Evolutionary conservation across 2,329 filamentous ascomycete genomes (phyloP).

Genomic region (Lasiodiplodia citricola): DNA sequence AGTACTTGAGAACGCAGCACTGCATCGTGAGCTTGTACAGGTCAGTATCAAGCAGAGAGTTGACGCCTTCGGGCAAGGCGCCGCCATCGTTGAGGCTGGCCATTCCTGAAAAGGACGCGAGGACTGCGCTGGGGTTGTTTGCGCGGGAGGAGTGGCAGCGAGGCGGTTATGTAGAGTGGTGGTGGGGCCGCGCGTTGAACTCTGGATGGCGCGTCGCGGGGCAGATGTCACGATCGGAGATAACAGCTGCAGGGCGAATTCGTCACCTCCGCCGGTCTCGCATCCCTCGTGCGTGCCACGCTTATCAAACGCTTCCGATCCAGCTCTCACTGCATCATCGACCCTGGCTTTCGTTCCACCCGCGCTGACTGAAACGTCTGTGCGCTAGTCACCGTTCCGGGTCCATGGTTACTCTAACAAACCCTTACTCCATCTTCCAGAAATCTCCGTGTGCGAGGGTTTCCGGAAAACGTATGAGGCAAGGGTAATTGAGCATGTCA

Average conservation of each 20-base stretch:
- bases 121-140: neutral
- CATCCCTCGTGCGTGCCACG: neutral
- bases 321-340: neutral
- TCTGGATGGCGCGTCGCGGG: neutral
- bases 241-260: conserved; percentile 1
- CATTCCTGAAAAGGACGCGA: neutral
- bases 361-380: neutral
- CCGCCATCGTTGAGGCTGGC: neutral
- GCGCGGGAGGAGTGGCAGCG: neutral
- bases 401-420: no score
- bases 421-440: neutral
- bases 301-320: neutral
- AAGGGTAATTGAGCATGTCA: no score
- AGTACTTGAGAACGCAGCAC: conserved; percentile 85
- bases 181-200: conserved; percentile 3
- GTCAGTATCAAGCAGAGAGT: conserved; percentile 61
- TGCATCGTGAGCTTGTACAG: conserved; percentile 99
- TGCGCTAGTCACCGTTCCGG: neutral
- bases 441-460: neutral
- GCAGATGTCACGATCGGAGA: conserved; percentile 14
- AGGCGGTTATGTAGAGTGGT: conserved; percentile 1
- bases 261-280: neutral
- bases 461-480: no score
- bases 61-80: conserved; percentile 45
- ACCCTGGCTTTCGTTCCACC: neutral